Evolutionary conservation across 108 stramenopile species (phyloP).

Genomic region (Bacterosira constricta): DNA sequence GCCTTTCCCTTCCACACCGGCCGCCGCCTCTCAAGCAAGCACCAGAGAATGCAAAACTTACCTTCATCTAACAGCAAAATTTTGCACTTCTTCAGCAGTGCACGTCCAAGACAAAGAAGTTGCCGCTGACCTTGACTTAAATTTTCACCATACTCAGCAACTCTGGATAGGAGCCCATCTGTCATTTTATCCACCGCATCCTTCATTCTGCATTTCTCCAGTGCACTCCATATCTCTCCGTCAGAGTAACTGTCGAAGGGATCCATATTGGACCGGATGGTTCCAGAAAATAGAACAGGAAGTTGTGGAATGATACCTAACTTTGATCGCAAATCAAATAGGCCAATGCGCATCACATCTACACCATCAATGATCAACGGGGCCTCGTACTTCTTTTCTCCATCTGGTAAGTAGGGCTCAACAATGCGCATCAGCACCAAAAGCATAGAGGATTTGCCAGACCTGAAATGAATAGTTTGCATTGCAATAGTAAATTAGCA

Average conservation of each 20-base stretch:
- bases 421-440: slow-evolving; percentile 87
- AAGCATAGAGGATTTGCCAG: slow-evolving; percentile 73
- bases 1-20: no score
- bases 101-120: slow-evolving; percentile 92
- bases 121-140: slow-evolving; percentile 91
- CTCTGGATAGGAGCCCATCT: slow-evolving; percentile 65
- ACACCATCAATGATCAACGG: slow-evolving; percentile 88
- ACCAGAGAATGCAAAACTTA: no score
- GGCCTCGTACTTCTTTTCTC: slow-evolving; percentile 49
- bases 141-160: slow-evolving; percentile 93
- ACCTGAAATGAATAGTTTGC: slow-evolving; percentile 1
- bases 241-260: slow-evolving; percentile 76
- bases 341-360: slow-evolving; percentile 82
- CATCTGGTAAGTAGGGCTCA: slow-evolving; percentile 61
- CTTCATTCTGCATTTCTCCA: slow-evolving; percentile 73
- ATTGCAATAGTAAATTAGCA: background rate
- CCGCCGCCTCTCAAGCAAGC: no score
- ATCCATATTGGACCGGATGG: slow-evolving; percentile 90
- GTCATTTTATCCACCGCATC: slow-evolving; percentile 65
- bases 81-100: slow-evolving; percentile 75
- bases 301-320: slow-evolving; percentile 96
- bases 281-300: slow-evolving; percentile 91
- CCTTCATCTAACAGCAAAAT: slow-evolving; percentile 91
- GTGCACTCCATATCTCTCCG: slow-evolving; percentile 70
- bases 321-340: slow-evolving; percentile 77